A percentile compares a stretch with the other conserved stretches of the same genome.
Conservation (phyloP, 2,329 filamentous ascomycete species). For the Aureobasidium namibiae region DNA sequence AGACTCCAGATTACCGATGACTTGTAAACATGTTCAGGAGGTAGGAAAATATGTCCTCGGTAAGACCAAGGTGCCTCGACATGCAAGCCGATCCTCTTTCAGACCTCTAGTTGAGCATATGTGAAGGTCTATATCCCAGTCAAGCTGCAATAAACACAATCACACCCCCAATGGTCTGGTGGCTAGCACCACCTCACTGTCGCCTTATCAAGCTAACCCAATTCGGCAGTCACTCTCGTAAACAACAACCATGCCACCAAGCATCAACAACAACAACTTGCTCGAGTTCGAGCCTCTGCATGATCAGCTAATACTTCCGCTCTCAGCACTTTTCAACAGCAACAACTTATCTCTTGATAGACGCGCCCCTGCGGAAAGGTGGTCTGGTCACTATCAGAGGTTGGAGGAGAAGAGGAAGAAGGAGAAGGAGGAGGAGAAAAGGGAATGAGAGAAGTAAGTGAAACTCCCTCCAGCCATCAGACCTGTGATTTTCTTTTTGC, state of each 20-base stretch:
- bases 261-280: not conserved
- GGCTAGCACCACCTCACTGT: not conserved
- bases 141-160: not conserved
- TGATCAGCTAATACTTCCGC: not conserved
- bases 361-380: not conserved
- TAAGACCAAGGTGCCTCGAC: not conserved
- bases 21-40: not conserved
- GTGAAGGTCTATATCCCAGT: not conserved
- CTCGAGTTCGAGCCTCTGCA: not conserved
- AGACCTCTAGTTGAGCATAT: too few relatives aligned
- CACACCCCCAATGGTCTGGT: not conserved
- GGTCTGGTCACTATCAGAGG: not conserved
- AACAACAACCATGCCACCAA: not conserved
- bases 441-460: not conserved
- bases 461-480: not conserved
- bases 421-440: not conserved
- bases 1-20: too few relatives aligned
- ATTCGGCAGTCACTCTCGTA: not conserved
- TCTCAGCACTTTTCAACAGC: not conserved
- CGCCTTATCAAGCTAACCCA: not conserved
- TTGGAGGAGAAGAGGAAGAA: not conserved
- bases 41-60: not conserved
- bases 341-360: not conserved
- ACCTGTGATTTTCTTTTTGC: not conserved
- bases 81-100: too few relatives aligned